A percentile compares a stretch with the other conserved stretches of the same genome.
These are phyloP conservation scores for Acanthamoeba culbertsoni DNA, from an alignment of 208 protist genomes.

Conservation along the genomic window DNA sequence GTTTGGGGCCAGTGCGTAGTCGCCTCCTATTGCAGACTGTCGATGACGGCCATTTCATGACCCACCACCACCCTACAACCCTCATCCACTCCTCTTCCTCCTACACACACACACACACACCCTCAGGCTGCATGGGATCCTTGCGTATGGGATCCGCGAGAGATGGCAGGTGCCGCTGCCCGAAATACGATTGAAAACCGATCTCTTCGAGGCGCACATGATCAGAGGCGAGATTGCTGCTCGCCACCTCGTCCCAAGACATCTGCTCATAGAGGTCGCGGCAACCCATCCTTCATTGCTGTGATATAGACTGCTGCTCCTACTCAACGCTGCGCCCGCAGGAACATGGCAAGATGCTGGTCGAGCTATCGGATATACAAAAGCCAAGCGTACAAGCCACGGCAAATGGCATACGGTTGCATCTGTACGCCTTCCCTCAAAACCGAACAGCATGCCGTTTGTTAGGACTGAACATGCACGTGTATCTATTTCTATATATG, in stretches of 20 bases:
- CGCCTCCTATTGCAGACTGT: too few species aligned
- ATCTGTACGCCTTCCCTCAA: too few species aligned
- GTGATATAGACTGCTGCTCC: not conserved
- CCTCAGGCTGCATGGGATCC: not conserved
- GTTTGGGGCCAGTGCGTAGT: not conserved
- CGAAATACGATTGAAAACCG: not conserved
- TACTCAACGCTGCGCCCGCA: not conserved
- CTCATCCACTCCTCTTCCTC: too few species aligned
- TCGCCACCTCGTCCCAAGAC: not conserved
- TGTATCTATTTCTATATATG: not conserved
- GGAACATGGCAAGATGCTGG: slow-evolving; percentile 1
- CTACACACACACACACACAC: too few species aligned
- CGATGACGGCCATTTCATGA: too few species aligned
- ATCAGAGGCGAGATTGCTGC: not conserved
- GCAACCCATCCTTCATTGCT: not conserved
- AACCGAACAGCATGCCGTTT: too few species aligned
- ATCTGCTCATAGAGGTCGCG: not conserved
- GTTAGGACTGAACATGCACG: too few species aligned
- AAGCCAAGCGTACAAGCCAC: not conserved
- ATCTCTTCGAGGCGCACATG: not conserved
- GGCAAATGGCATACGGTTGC: not conserved
- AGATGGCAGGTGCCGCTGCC: not conserved
- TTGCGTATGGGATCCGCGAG: not conserved
- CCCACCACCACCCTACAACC: too few species aligned
- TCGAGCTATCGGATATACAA: not conserved